Base-by-base conservation (phyloP, 176 grass and related monocot genomes). In the Chloris gayana region DNA sequence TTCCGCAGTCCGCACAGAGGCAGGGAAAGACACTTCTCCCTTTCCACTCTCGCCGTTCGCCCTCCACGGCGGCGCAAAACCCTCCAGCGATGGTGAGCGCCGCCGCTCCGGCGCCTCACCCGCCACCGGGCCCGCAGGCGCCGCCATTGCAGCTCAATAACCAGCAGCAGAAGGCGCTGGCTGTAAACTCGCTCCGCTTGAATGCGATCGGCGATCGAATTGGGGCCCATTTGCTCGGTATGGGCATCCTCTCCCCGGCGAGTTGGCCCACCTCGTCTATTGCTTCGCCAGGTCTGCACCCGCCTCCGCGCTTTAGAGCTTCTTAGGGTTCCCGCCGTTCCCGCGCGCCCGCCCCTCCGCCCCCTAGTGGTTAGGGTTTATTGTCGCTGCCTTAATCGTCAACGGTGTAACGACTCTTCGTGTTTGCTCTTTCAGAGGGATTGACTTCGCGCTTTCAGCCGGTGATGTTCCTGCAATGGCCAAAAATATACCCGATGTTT, bases 361-460 rank as follows among this genome's bases (percentile, higher is more conserved):
- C 60, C 51, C 22, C 32, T 53, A 32, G 54, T 34, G 14, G 42
- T 64, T 89, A 89, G 82, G 87, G 82, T 81, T 89, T 57, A 64
- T 80, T 14, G 31, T 15, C 14, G 15, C 80, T 6, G 8, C 39
- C 24, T 2, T n/a, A 49, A 50, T 82, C 51, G n/a, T 38, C 29
- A 8, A 34, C n/a, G 21, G 24, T 15, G 27, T 31, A 76, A 42
- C 29, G 44, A 73, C 61, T 49, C 14, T 80, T 67, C 44, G 70
- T 15, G 25, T 75, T 70, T 72, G 18, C 82, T 41, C 42, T 74
- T 78, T 73, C 90, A 99, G 96, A 78, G 90, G 92, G 38, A 95
- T 99, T 53, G 96, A 99, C 65, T 99, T 86, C 70, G 86, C 92
- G 35, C 90, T 99, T 66, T 93, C 92, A 42, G 80, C 71, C 65